Evolutionary conservation across 768 basidiomycete genomes (phyloP).

Genomic region (Serpula lacrymans): DNA sequence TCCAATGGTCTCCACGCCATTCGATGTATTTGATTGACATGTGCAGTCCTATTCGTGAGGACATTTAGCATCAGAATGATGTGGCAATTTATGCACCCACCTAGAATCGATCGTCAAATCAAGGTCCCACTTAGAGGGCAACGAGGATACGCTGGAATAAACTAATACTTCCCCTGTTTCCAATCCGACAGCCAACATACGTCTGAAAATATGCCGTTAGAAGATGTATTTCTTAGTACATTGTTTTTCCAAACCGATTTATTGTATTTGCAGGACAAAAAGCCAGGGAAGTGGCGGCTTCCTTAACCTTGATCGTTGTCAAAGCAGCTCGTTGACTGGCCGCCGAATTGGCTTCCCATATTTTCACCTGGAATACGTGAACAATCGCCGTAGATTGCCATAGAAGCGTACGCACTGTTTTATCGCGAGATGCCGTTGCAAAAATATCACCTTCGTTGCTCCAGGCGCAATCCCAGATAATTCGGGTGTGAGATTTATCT

Average conservation of each 20-base stretch:
- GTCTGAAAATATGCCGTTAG: conserved; percentile 26
- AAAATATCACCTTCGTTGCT: conserved; percentile 72
- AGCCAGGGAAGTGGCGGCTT: conserved; percentile 82
- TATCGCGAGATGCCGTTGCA: conserved; percentile 93
- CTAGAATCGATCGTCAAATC: conserved; percentile 43
- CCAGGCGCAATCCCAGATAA: conserved; percentile 97
- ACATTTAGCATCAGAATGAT: conserved; percentile 1
- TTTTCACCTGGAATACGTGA: conserved; percentile 58
- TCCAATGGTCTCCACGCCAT: conserved; percentile 71
- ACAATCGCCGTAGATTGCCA: background rate
- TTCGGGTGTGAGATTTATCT: conserved; percentile 85
- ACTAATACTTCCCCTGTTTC: conserved; percentile 78
- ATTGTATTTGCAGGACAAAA: conserved; percentile 42
- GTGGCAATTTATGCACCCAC: conserved; percentile 37
- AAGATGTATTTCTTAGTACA: background rate
- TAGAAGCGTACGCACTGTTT: conserved; percentile 59
- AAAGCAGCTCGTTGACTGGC: conserved; percentile 51
- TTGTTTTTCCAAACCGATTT: conserved; percentile 33
- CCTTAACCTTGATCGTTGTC: conserved; percentile 63
- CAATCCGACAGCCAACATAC: conserved; percentile 75
- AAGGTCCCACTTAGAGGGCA: conserved; percentile 43
- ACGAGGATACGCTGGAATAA: conserved; percentile 38
- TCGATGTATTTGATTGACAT: conserved; percentile 75
- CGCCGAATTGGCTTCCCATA: conserved; percentile 56
- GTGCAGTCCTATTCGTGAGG: conserved; percentile 54